phyloP scores from a whole-genome alignment of 768 basidiomycete species.

The Serendipita sp. region DNA sequence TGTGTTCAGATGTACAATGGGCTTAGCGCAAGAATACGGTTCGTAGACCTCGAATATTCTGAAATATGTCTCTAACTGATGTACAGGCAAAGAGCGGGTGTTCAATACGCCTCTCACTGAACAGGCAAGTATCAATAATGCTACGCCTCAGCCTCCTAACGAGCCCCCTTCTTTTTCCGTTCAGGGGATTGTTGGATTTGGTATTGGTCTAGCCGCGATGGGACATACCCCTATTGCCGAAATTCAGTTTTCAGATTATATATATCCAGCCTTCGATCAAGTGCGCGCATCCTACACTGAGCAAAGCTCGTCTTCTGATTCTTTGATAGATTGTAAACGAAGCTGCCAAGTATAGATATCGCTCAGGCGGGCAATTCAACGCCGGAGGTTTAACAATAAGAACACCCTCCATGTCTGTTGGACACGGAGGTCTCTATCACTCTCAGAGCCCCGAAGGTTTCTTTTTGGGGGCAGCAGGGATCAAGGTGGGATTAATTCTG shows the following conservation, averaged over 20 bases:
- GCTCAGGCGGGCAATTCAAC: constrained; percentile 70
- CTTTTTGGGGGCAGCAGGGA: constrained; percentile 78
- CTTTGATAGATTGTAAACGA: constrained; percentile 63
- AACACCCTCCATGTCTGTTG: constrained; percentile 83
- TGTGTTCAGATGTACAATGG: constrained; percentile 89
- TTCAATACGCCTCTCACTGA: constrained; percentile 92
- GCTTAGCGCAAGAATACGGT: constrained; percentile 41
- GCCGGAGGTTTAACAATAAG: constrained; percentile 73
- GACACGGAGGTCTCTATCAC: constrained; percentile 83
- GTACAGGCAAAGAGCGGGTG: constrained; percentile 68
- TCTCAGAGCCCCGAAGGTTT: constrained; percentile 92
- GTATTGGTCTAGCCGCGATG: constrained; percentile 81
- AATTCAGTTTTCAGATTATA: constrained; percentile 77
- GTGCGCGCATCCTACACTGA: constrained; percentile 22
- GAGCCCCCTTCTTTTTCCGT: constrained; percentile 17
- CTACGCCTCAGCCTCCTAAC: constrained; percentile 5
- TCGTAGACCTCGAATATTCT: constrained; percentile 31
- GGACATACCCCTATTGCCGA: constrained; percentile 92
- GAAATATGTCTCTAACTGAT: neutral
- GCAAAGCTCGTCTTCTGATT: neutral
- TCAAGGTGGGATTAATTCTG: constrained; percentile 43
- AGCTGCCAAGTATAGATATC: constrained; percentile 84
- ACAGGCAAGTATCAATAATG: constrained; percentile 24
- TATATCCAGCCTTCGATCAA: constrained; percentile 91
- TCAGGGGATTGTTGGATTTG: constrained; percentile 80